A percentile compares a stretch with the other conserved stretches of the same genome.
Conservation (phyloP, 2,329 filamentous ascomycete species). For the Trichoderma atrobrunneum region DNA sequence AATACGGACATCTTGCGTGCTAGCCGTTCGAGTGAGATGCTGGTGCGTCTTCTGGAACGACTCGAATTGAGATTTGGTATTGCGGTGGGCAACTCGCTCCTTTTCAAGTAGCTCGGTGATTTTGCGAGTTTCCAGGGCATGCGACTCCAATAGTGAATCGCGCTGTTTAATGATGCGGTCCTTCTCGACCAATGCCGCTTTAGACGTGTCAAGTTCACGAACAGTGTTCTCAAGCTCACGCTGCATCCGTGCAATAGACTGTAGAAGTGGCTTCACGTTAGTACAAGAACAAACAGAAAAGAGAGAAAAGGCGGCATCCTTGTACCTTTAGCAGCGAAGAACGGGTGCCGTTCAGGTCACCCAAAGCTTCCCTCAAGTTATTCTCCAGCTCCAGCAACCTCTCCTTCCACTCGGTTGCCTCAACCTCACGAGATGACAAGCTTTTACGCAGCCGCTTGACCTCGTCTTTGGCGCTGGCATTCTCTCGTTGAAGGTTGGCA, state of each 20-base stretch:
- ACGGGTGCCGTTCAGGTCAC: constrained; percentile 81
- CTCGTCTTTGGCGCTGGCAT: constrained; percentile 80
- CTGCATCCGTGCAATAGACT: constrained; percentile 84
- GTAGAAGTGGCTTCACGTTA: background rate
- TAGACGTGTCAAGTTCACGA: constrained; percentile 76
- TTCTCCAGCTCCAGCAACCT: constrained; percentile 85
- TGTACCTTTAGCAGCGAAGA: constrained; percentile 76
- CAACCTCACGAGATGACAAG: constrained; percentile 78
- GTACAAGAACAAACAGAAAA: background rate
- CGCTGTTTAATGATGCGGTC: constrained; percentile 87
- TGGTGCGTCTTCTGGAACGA: constrained; percentile 84
- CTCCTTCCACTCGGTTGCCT: constrained; percentile 88
- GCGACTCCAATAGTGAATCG: constrained; percentile 82
- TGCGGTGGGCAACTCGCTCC: constrained; percentile 78
- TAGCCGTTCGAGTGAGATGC: constrained; percentile 80
- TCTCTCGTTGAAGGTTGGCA: constrained; percentile 86
- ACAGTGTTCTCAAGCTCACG: constrained; percentile 81
- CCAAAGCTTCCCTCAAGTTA: constrained; percentile 80
- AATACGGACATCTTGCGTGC: constrained; percentile 80
- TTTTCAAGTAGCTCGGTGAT: constrained; percentile 87
- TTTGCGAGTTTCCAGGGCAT: constrained; percentile 81
- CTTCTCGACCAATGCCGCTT: constrained; percentile 79
- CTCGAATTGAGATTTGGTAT: constrained; percentile 85
- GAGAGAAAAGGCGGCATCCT: no score
- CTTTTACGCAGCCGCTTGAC: constrained; percentile 76